Evolutionary conservation across 257 asterid species (phyloP), one percentile per base, ranked within the genome.

Genomic region (Dorcoceras hygrometricum): DNA sequence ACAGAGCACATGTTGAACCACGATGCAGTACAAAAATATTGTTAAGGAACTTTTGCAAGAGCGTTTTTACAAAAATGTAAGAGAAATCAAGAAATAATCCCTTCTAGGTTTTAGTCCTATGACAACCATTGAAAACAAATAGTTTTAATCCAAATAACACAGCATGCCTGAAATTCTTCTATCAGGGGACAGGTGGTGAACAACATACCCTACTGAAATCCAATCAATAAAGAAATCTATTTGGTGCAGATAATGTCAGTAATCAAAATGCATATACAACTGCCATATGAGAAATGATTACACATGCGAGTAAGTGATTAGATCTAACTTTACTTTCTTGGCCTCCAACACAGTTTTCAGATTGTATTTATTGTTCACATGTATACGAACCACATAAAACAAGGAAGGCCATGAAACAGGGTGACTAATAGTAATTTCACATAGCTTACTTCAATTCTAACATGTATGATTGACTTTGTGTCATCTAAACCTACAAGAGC

Each of bases 171-270:
- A 54, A 65, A 36, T 57, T 65, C 48, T 62, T 28, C 1, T 29
- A n/a, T 34, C 28, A 39, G 46, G 28, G 53, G 55, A 2, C 36
- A 8, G 16, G n/a, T 8, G 67, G 31, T n/a, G n/a, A n/a, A 58
- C 31, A 63, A 32, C 57, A 34, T 27, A 4, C 22, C 24, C 10
- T 3, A n/a, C 4, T 48, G 28, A 39, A 5, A 18, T 54, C 25
- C 64, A 19, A 62, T 10, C 54, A 6, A 54, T 23, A 23, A 62
- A 18, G 51, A 18, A 48, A 14, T 14, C 11, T 25, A 18, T 10
- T 10, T 20, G 54, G 39, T 64, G 71, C 59, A 29, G 23, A 61
- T 27, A 62, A 62, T 20, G 65, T 26, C 63, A 50, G 51, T 22
- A 72, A 58, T 10, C 19, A n/a, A 65, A 51, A 11, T 31, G 22